Percentiles rank a stretch among this genome's conserved stretches.
phyloP scores from a whole-genome alignment of 2,329 filamentous ascomycete genomes.

The Cladosporium sp. region DNA sequence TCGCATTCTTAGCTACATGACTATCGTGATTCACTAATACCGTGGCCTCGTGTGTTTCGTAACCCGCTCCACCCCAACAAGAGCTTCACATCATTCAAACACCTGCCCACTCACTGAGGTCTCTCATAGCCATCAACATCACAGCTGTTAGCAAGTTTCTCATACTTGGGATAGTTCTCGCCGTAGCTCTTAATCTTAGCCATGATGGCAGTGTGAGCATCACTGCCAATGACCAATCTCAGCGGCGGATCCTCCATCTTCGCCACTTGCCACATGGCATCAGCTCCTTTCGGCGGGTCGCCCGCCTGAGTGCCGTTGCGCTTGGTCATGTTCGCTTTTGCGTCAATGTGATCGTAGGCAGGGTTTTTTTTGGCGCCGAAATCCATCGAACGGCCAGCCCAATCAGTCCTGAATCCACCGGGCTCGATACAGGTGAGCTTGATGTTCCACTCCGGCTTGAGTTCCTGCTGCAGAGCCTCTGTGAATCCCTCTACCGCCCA shows the following conservation, averaged over 20 bases:
- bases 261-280: constrained; percentile 53
- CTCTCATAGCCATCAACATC: constrained; percentile 40
- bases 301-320: constrained; percentile 45
- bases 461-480: constrained; percentile 37
- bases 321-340: constrained; percentile 37
- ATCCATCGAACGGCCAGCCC: constrained; percentile 44
- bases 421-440: constrained; percentile 44
- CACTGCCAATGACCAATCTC: constrained; percentile 50
- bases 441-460: constrained; percentile 47
- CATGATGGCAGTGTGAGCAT: constrained; percentile 48
- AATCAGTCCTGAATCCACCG: constrained; percentile 45
- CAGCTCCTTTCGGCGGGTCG: constrained; percentile 46
- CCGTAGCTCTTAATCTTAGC: constrained; percentile 48
- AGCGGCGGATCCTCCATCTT: constrained; percentile 51
- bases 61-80: no score
- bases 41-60: no score
- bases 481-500: constrained; percentile 49
- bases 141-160: constrained; percentile 47
- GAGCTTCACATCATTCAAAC: no score
- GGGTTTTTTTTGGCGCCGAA: constrained; percentile 42
- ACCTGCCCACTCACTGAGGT: not conserved
- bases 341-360: constrained; percentile 48
- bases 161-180: constrained; percentile 48
- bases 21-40: no score
- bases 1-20: no score